A percentile compares a stretch with the other conserved stretches of the same genome.
Conservation (phyloP, 768 basidiomycete species). For the Lactarius psammicola region DNA sequence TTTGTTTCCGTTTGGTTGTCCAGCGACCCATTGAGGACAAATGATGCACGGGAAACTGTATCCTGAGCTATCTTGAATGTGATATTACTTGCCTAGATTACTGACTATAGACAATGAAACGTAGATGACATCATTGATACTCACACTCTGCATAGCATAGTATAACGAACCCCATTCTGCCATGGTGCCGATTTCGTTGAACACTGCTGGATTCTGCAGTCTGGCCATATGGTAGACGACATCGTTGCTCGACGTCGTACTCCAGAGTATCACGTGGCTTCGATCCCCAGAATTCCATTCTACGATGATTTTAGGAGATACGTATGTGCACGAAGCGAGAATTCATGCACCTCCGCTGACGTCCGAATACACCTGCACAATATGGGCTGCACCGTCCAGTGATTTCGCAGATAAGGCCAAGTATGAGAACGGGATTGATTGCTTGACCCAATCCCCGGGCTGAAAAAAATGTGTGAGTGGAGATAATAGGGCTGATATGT, state of each 20-base stretch:
- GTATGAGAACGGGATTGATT: constrained; percentile 44
- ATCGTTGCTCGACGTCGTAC: too few relatives aligned
- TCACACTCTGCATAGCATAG: neutral
- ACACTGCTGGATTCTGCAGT: neutral
- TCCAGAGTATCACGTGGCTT: too few relatives aligned
- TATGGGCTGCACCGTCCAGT: constrained; percentile 37
- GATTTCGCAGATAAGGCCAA: constrained; percentile 35
- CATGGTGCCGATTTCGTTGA: neutral
- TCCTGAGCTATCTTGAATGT: neutral
- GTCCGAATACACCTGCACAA: constrained; percentile 42
- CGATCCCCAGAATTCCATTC: constrained; percentile 29
- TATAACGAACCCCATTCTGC: neutral
- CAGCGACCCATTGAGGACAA: neutral
- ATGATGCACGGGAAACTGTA: neutral
- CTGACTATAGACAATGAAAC: neutral
- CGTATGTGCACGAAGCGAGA: neutral
- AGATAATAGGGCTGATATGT: neutral
- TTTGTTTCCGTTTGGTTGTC: neutral
- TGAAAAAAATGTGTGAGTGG: constrained; percentile 13
- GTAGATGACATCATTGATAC: neutral
- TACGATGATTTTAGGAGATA: neutral
- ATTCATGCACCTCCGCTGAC: constrained; percentile 37
- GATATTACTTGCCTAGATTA: neutral
- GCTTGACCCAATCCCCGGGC: constrained; percentile 39
- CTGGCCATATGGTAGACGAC: neutral